Conservation (phyloP, 345 rosid genomes). For the Aquilaria sinensis region DNA sequence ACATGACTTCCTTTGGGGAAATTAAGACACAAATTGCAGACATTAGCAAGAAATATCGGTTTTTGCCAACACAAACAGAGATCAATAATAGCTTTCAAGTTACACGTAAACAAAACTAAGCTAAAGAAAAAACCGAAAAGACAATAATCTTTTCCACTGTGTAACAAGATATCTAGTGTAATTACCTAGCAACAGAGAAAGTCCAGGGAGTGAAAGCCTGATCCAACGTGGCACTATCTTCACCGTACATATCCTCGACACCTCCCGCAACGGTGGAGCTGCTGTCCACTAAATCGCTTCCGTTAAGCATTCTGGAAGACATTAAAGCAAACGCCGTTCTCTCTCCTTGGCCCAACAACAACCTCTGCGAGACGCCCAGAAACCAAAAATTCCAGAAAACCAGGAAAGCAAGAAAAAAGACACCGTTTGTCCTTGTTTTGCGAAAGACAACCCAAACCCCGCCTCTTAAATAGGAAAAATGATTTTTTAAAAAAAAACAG, state of each 20-base stretch:
- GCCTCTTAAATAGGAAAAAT: constrained; percentile 16
- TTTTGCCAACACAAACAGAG: no score
- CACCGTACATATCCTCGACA: constrained; percentile 69
- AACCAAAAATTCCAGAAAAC: constrained; percentile 7
- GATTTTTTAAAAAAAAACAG: constrained; percentile 5
- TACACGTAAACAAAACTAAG: neutral
- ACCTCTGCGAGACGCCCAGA: constrained; percentile 15
- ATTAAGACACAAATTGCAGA: no score
- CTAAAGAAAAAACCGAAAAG: constrained; percentile 1
- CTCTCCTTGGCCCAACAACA: constrained; percentile 18
- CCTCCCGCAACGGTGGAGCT: constrained; percentile 40
- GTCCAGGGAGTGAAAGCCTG: constrained; percentile 95
- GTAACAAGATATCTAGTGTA: no score
- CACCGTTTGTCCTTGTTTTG: neutral
- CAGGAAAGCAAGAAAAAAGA: constrained; percentile 1
- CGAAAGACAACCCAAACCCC: constrained; percentile 1
- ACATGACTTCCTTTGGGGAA: no score
- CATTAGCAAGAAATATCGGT: no score
- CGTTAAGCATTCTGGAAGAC: constrained; percentile 28
- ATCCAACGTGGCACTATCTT: constrained; percentile 76
- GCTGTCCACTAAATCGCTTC: constrained; percentile 35
- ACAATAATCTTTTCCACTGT: neutral
- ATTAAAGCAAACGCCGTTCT: constrained; percentile 23
- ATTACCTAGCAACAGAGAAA: constrained; percentile 79
- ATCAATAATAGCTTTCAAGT: neutral